Conservation (phyloP, 176 grass and related monocot species). For the Avena insularis region DNA sequence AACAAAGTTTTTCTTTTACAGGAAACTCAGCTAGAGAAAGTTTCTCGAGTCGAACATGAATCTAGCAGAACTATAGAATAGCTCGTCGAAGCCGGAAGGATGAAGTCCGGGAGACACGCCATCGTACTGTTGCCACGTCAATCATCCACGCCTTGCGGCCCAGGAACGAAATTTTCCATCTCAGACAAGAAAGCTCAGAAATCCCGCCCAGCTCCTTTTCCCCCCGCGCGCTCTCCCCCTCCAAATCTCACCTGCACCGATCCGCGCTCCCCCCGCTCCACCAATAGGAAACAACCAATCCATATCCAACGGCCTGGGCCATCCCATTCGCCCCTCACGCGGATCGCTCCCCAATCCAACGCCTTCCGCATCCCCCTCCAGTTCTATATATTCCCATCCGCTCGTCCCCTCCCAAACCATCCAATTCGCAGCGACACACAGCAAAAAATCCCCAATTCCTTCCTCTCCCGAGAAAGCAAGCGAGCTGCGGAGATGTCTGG, state of each 20-base stretch:
- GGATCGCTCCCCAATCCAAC: constrained; percentile 40
- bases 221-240: neutral
- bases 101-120: too few relatives aligned
- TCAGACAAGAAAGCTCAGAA: neutral
- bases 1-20: too few relatives aligned
- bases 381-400: neutral
- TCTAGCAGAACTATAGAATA: too few relatives aligned
- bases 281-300: neutral
- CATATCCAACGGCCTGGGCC: neutral
- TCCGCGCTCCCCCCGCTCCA: neutral
- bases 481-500: neutral
- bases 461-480: neutral
- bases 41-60: too few relatives aligned
- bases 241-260: neutral
- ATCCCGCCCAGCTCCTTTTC: neutral
- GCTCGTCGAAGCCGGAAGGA: too few relatives aligned
- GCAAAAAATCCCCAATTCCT: neutral
- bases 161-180: too few relatives aligned
- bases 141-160: too few relatives aligned
- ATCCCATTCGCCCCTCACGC: neutral
- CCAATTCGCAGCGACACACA: neutral
- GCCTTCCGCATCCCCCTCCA: neutral
- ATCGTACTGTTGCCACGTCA: too few relatives aligned
- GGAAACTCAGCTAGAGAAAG: too few relatives aligned
- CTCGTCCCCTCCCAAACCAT: neutral